Evolutionary conservation across 2,329 filamentous ascomycete genomes (phyloP).

Genomic region (Blumeria graminis): DNA sequence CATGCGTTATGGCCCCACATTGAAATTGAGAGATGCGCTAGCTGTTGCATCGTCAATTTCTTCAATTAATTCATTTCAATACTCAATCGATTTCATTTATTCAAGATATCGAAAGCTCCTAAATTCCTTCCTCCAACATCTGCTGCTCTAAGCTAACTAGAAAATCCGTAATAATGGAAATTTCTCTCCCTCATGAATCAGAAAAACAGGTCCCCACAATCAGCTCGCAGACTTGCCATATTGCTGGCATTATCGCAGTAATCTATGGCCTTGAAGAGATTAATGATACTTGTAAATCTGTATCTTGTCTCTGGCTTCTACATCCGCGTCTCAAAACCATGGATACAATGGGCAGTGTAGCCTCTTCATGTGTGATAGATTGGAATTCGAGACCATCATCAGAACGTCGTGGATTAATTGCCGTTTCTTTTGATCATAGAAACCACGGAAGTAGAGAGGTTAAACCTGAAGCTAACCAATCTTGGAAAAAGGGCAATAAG

Average conservation of each 20-base stretch:
- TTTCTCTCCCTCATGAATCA: too few species aligned
- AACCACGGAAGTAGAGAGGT: constrained; percentile 66
- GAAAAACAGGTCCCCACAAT: background rate
- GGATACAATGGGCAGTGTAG: constrained; percentile 52
- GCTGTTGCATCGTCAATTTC: too few species aligned
- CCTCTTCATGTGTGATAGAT: constrained; percentile 38
- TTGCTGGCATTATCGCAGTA: constrained; percentile 56
- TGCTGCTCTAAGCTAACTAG: too few species aligned
- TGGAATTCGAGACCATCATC: constrained; percentile 29
- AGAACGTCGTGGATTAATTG: constrained; percentile 36
- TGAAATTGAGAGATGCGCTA: too few species aligned
- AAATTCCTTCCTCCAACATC: too few species aligned
- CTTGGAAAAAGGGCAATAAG: constrained; percentile 50
- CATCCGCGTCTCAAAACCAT: constrained; percentile 53
- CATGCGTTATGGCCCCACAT: too few species aligned
- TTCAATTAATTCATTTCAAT: too few species aligned
- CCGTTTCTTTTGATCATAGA: constrained; percentile 70
- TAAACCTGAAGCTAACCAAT: constrained; percentile 41
- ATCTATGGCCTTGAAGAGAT: constrained; percentile 66
- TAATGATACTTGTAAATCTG: constrained; percentile 22
- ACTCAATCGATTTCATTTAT: too few species aligned
- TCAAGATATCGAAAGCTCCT: too few species aligned
- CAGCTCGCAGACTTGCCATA: constrained; percentile 32
- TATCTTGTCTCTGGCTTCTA: constrained; percentile 77
- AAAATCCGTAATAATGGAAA: too few species aligned